Conservation (phyloP, 2,329 filamentous ascomycete genomes). For the Botrytis byssoidea region DNA sequence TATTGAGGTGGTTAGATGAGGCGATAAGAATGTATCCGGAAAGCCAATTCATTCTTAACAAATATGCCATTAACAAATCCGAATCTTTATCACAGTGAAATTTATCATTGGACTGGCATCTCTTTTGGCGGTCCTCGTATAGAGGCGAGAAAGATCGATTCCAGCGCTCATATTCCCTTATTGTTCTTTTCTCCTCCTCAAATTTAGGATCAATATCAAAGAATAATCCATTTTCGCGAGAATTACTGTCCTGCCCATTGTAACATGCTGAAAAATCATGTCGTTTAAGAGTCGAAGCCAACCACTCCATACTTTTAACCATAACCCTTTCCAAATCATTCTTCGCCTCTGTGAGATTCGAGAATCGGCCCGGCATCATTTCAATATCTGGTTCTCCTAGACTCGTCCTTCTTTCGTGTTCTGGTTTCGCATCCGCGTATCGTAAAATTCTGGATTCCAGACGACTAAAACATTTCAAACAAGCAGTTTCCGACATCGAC, state of each 20-base stretch:
- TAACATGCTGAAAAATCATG: conserved; percentile 26
- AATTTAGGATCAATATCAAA: conserved; percentile 32
- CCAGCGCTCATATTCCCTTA: conserved; percentile 33
- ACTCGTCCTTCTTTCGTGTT: not conserved
- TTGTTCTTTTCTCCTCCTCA: conserved; percentile 26
- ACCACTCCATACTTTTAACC: conserved; percentile 32
- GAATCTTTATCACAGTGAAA: conserved; percentile 6
- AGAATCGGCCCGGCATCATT: conserved; percentile 29
- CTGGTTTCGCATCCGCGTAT: not conserved
- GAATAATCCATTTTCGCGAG: conserved; percentile 22
- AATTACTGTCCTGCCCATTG: conserved; percentile 6
- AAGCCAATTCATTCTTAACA: conserved; percentile 12
- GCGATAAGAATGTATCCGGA: conserved; percentile 16
- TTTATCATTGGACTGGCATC: conserved; percentile 23
- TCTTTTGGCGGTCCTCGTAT: conserved; percentile 2
- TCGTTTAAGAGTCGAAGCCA: conserved; percentile 30
- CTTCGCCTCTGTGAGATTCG: conserved; percentile 24
- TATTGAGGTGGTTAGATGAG: conserved; percentile 10
- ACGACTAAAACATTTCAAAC: not conserved
- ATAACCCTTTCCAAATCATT: conserved; percentile 28
- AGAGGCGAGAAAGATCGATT: conserved; percentile 30
- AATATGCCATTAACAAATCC: conserved; percentile 9
- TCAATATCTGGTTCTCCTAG: conserved; percentile 27
- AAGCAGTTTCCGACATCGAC: conserved; percentile 1
- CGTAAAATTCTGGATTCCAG: not conserved